Evolutionary conservation across 2,329 filamentous ascomycete genomes (phyloP), one percentile per base, ranked within the genome.

Genomic region (Colletotrichum incanum): DNA sequence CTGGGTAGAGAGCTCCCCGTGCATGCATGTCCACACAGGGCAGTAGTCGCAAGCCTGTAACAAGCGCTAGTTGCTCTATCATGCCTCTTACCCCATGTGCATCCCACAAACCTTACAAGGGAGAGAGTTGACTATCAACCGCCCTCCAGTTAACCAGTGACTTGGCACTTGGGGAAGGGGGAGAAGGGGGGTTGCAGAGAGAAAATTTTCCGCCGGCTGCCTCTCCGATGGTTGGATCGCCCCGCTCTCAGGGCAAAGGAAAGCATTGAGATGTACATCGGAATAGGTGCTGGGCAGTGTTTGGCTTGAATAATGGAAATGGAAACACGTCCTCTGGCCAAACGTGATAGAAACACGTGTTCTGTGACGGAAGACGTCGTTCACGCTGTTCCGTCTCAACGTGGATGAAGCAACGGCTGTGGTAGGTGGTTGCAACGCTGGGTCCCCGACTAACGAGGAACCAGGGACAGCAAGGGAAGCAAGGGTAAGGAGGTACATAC

Each of bases 161-260:
- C 26, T 37, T 34, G 47, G n/a, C 45, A n/a, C 47, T n/a, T n/a
- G n/a, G 47, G 61, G 45, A 43, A 16, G 5, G 28, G 52, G 54
- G 47, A 70, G 61, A 45, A 45, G 54, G 28, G 54, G 54, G 28
- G 54, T 49, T 62, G 43, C 64, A 67, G 56, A 62, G 37, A 37
- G 39, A 62, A 56, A 71, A 58, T 63, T 67, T 71, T 67, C 68
- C 64, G 64, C 61, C 64, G 64, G 68, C 63, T 49, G 28, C 55
- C 28, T 55, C 67, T 55, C 63, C 67, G 63, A 41, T 47, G 47
- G 37, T 50, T 43, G 54, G 52, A 69, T 45, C 67, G 39, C 59
- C 59, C 58, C 55, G 58, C 59, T 37, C 11, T 7, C 45, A 49
- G 45, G 5, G 26, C 23, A 41, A 31, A 20, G 47, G 49, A 60